Evolutionary conservation across 257 asterid genomes (phyloP).

Genomic region (Prunella vulgaris): DNA sequence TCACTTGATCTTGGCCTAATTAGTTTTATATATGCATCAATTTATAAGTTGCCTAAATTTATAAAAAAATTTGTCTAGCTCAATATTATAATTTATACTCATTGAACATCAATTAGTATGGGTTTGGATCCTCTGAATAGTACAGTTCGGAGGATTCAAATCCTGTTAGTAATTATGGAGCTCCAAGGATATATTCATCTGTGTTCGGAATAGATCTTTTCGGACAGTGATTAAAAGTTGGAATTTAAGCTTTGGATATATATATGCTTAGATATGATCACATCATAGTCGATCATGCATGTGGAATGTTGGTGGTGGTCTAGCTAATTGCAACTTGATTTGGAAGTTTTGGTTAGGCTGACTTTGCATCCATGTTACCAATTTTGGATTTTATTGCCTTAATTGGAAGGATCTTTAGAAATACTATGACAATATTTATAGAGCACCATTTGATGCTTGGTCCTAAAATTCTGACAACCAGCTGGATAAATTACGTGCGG

Average conservation of each 20-base stretch:
- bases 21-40: not conserved
- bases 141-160: not conserved
- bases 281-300: conserved; percentile 14
- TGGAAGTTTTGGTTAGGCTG: not conserved
- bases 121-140: not conserved
- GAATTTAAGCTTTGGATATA: not conserved
- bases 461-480: not conserved
- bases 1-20: not conserved
- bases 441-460: not conserved
- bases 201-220: not conserved
- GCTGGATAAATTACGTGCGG: not conserved
- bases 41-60: too few species aligned
- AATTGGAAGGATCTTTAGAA: not conserved
- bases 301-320: conserved; percentile 10
- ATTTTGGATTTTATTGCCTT: not conserved
- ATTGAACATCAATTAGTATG: not conserved
- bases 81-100: not conserved
- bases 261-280: conserved; percentile 15
- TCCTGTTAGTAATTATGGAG: not conserved
- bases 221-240: not conserved
- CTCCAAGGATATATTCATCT: not conserved
- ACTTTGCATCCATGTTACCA: not conserved
- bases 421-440: not conserved
- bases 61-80: too few species aligned
- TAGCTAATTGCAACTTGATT: conserved; percentile 13